These are phyloP conservation scores for Moringa oleifera DNA, from an alignment of 345 rosid genomes.

Conservation along the genomic window DNA sequence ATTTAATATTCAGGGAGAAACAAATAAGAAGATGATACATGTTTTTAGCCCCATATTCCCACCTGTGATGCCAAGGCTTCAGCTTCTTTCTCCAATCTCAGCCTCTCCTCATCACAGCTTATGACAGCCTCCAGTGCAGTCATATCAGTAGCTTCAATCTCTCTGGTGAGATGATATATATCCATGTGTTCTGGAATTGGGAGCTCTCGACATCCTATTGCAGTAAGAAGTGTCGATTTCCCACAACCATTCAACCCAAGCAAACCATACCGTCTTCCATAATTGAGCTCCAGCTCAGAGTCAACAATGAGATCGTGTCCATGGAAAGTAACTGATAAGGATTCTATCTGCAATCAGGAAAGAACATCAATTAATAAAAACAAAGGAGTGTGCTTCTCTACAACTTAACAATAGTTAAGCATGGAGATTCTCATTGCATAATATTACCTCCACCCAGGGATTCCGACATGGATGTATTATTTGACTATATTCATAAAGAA, in stretches of 20 bases:
- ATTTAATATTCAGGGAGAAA: conserved; percentile 3
- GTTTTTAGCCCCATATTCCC: background rate
- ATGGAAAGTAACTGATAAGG: conserved; percentile 91
- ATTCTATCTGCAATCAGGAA: conserved; percentile 71
- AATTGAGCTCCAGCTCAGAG: conserved; percentile 89
- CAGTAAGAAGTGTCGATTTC: conserved; percentile 84
- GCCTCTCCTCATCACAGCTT: conserved; percentile 92
- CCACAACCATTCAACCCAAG: conserved; percentile 99
- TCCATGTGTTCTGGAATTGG: conserved; percentile 99
- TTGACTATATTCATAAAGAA: conserved; percentile 10
- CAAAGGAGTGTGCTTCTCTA: background rate
- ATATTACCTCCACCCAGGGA: background rate
- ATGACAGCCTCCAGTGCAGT: conserved; percentile 84
- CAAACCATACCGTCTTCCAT: conserved; percentile 97
- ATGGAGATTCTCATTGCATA: background rate
- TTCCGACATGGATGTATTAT: conserved; percentile 10
- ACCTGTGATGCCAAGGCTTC: conserved; percentile 76
- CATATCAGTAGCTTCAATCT: conserved; percentile 97
- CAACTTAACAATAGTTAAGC: background rate
- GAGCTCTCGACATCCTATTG: conserved; percentile 80
- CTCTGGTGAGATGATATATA: conserved; percentile 77
- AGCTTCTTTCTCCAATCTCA: conserved; percentile 85
- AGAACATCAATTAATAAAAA: background rate
- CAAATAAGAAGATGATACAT: background rate
- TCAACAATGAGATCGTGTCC: conserved; percentile 96